Percentiles rank a stretch among this genome's conserved stretches.
phyloP scores from a whole-genome alignment of 768 basidiomycete genomes.

The Serpula lacrymans region DNA sequence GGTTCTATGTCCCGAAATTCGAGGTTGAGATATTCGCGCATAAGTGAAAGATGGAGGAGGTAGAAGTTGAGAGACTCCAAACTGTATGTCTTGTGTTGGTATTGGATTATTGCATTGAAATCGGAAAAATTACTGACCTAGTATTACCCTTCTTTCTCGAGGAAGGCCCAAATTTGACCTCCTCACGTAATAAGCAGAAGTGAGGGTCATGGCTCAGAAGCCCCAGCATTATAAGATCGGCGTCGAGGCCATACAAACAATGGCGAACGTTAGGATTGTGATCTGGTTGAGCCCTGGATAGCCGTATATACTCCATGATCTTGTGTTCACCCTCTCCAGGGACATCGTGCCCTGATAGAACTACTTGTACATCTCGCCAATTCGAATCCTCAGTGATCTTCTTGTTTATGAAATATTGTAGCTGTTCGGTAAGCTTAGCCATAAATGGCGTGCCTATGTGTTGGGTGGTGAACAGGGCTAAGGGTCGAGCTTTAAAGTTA shows the following conservation, averaged over 20 bases:
- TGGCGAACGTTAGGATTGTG: slow-evolving; percentile 97
- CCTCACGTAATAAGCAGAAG: slow-evolving; percentile 95
- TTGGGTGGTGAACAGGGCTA: not conserved
- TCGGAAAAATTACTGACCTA: slow-evolving; percentile 35
- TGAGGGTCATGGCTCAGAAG: slow-evolving; percentile 97
- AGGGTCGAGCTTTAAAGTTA: slow-evolving; percentile 5
- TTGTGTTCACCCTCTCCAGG: slow-evolving; percentile 99
- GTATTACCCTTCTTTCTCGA: slow-evolving; percentile 64
- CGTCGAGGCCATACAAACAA: slow-evolving; percentile 97
- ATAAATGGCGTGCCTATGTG: slow-evolving; percentile 97
- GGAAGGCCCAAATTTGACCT: slow-evolving; percentile 93
- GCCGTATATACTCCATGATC: slow-evolving; percentile 98
- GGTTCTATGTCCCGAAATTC: slow-evolving; percentile 80
- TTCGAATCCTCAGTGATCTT: slow-evolving; percentile 96
- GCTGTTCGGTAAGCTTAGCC: slow-evolving; percentile 85
- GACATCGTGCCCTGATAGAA: slow-evolving; percentile 95
- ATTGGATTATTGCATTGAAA: slow-evolving; percentile 7
- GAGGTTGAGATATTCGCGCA: slow-evolving; percentile 96
- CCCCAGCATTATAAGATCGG: slow-evolving; percentile 97
- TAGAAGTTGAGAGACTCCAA: slow-evolving; percentile 89
- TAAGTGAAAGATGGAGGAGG: slow-evolving; percentile 86
- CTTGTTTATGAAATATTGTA: slow-evolving; percentile 96
- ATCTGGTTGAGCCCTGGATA: slow-evolving; percentile 90
- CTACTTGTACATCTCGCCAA: slow-evolving; percentile 90
- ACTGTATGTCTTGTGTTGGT: slow-evolving; percentile 19